Evolutionary conservation across 441 rosid species (phyloP).

Genomic region (Populus hybrid): DNA sequence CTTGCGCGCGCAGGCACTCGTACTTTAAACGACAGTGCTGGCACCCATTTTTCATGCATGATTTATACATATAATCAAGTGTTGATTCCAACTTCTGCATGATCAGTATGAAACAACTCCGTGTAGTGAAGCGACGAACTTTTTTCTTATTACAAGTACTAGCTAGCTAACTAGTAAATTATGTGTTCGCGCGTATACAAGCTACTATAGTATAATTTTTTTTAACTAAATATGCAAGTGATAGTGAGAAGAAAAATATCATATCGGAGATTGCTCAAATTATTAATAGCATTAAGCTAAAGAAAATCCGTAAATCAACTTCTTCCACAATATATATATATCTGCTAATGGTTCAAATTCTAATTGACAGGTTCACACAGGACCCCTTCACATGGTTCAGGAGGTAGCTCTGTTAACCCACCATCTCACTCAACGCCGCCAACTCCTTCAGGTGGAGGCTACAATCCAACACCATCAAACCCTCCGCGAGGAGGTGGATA

Average conservation of each 20-base stretch:
- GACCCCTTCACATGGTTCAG: constrained; percentile 18
- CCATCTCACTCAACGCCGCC: constrained; percentile 13
- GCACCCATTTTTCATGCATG: neutral
- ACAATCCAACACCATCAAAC: constrained; percentile 11
- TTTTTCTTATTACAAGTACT: neutral
- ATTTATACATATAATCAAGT: neutral
- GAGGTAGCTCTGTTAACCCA: constrained; percentile 8
- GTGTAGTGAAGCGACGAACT: neutral
- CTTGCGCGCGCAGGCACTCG: neutral
- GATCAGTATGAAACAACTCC: no score
- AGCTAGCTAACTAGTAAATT: neutral
- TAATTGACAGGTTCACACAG: constrained; percentile 19
- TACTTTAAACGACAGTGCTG: neutral
- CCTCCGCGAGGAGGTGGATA: constrained; percentile 25
- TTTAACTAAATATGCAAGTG: neutral
- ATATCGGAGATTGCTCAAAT: neutral
- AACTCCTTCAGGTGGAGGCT: constrained; percentile 9
- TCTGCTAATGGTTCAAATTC: neutral
- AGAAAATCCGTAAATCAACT: neutral
- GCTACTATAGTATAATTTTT: neutral
- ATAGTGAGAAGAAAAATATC: neutral
- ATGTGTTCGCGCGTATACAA: neutral
- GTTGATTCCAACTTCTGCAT: no score
- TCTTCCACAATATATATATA: neutral
- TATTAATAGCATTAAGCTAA: neutral